phyloP scores from a whole-genome alignment of 1,284 basidiomycete genomes.

The Austropuccinia psidii region DNA sequence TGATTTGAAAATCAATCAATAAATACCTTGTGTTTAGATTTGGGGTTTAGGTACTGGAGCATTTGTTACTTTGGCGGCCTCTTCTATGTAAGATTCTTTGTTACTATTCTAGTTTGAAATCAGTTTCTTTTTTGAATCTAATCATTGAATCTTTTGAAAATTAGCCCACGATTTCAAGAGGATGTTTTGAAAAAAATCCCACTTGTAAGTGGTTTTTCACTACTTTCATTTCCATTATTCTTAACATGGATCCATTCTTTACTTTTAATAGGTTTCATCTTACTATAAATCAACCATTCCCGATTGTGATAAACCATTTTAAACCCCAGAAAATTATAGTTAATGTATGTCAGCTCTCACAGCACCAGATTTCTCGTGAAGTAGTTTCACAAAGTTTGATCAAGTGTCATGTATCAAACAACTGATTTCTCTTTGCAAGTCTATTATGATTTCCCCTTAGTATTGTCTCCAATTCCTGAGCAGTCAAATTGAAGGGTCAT shows the following conservation, averaged over 20 bases:
- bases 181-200: slow-evolving; percentile 34
- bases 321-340: too few relatives aligned
- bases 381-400: too few relatives aligned
- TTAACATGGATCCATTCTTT: neutral
- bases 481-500: too few relatives aligned
- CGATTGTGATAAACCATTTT: slow-evolving; percentile 34
- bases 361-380: too few relatives aligned
- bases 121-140: neutral
- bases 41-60: slow-evolving; percentile 20
- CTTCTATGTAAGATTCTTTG: slow-evolving; percentile 20
- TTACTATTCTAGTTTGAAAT: neutral
- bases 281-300: slow-evolving; percentile 31
- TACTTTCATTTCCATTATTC: neutral
- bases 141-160: neutral
- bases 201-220: neutral
- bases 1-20: neutral
- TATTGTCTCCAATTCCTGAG: too few relatives aligned
- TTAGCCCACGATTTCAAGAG: slow-evolving; percentile 29
- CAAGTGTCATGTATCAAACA: too few relatives aligned
- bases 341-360: too few relatives aligned
- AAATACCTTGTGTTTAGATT: neutral
- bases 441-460: too few relatives aligned
- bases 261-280: slow-evolving; percentile 7
- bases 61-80: slow-evolving; percentile 13
- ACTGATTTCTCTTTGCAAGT: too few relatives aligned